Conservation (phyloP, 306 rosid genomes). For the Vicia villosa region DNA sequence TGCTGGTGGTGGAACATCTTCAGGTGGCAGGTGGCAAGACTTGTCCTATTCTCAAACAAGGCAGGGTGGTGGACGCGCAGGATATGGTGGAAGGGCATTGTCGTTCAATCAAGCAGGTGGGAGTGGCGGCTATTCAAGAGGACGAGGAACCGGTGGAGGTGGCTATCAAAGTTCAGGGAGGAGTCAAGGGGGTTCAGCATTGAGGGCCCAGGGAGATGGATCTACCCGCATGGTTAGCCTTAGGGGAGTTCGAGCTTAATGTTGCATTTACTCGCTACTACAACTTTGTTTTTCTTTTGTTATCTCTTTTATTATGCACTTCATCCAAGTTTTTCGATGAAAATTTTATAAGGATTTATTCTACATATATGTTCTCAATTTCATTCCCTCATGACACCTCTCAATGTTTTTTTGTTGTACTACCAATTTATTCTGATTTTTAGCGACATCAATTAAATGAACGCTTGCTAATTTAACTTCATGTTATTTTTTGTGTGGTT, state of each 20-base stretch:
- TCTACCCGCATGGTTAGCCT: conserved; percentile 88
- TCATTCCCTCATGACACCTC: background rate
- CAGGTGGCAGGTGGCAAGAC: conserved; percentile 86
- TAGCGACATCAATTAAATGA: background rate
- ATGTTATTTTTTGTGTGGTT: background rate
- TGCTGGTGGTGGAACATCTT: conserved; percentile 38
- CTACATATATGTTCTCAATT: background rate
- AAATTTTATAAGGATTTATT: background rate
- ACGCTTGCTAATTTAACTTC: background rate
- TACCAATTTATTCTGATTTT: background rate
- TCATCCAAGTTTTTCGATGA: background rate
- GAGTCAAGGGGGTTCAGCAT: conserved; percentile 53
- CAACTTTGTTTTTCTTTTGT: conserved; percentile 17
- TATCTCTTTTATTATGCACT: background rate
- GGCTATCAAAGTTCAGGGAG: conserved; percentile 71
- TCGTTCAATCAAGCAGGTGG: conserved; percentile 49
- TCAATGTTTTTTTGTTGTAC: background rate
- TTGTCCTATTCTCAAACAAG: conserved; percentile 57
- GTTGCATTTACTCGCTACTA: background rate
- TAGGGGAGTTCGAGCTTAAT: conserved; percentile 60
- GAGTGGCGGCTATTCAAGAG: conserved; percentile 54
- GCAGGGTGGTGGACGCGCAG: conserved; percentile 77
- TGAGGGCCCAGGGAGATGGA: conserved; percentile 68
- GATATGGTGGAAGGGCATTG: conserved; percentile 61
- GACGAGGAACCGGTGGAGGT: conserved; percentile 55